A percentile compares a stretch with the other conserved stretches of the same genome.
Conservation (phyloP, 768 basidiomycete genomes). For the Suillus weaverae region DNA sequence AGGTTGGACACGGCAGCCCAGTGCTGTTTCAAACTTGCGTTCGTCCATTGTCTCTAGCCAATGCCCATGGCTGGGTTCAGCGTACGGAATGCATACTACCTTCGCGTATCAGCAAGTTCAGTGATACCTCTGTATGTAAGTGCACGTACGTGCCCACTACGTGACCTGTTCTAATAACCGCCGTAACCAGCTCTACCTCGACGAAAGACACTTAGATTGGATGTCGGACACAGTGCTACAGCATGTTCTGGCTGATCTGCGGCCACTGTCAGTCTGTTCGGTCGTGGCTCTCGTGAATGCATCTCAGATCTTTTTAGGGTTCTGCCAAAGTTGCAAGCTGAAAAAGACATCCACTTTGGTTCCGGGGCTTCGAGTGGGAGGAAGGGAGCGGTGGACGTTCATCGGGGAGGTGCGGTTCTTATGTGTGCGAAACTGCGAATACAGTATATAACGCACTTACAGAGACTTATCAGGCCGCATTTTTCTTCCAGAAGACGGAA, state of each 20-base stretch:
- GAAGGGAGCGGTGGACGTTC: conserved; percentile 76
- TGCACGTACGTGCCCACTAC: not conserved
- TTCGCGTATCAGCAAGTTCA: conserved; percentile 71
- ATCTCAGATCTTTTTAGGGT: conserved; percentile 45
- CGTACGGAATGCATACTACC: conserved; percentile 76
- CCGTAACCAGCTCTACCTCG: conserved; percentile 68
- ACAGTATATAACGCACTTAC: conserved; percentile 9
- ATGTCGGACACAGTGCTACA: conserved; percentile 85
- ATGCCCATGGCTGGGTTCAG: conserved; percentile 40
- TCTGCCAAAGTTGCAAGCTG: conserved; percentile 62
- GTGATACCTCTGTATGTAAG: conserved; percentile 81
- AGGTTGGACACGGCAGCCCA: not conserved
- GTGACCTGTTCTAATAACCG: conserved; percentile 6
- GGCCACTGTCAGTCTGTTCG: conserved; percentile 54
- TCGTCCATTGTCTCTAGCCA: not conserved
- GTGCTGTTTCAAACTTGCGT: conserved; percentile 7
- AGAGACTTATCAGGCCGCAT: conserved; percentile 91
- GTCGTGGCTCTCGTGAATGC: not conserved
- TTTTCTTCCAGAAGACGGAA: conserved; percentile 82
- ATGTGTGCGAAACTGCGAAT: conserved; percentile 8
- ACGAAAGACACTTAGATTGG: conserved; percentile 86
- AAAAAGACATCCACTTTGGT: conserved; percentile 47
- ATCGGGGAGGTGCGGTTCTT: conserved; percentile 67
- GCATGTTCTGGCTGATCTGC: conserved; percentile 75
- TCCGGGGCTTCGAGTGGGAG: conserved; percentile 45